phyloP scores from a whole-genome alignment of 345 rosid species.

The Rhodamnia rubescens region DNA sequence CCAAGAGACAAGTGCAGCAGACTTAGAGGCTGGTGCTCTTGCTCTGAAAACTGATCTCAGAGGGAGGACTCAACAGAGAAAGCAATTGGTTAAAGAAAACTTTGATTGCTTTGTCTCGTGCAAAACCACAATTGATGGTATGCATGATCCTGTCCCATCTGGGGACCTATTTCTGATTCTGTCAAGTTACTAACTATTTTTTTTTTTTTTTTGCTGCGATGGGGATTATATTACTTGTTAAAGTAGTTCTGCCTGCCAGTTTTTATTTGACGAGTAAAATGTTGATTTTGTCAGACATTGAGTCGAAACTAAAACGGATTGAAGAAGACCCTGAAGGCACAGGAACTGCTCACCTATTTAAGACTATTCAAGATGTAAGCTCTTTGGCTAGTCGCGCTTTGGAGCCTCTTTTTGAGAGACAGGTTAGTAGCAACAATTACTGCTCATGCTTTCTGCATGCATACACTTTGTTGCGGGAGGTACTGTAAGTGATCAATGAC shows the following conservation, averaged over 20 bases:
- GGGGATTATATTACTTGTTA: not conserved
- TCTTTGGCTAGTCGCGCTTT: constrained; percentile 77
- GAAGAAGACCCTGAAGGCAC: constrained; percentile 97
- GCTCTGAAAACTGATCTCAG: constrained; percentile 87
- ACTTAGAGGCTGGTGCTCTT: constrained; percentile 89
- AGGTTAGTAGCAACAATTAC: constrained; percentile 35
- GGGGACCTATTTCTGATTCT: not conserved
- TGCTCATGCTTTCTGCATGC: not conserved
- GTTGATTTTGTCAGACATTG: constrained; percentile 46
- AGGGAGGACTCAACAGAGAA: constrained; percentile 86
- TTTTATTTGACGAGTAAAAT: not conserved
- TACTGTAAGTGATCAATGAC: not conserved
- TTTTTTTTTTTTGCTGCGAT: not conserved
- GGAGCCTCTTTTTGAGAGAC: constrained; percentile 96
- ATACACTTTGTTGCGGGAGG: not conserved
- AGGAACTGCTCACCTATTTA: constrained; percentile 78
- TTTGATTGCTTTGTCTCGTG: constrained; percentile 99
- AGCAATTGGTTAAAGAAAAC: constrained; percentile 92
- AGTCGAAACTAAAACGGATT: constrained; percentile 86
- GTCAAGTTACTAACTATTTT: not conserved
- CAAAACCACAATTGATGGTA: constrained; percentile 99
- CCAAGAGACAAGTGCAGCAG: constrained; percentile 71
- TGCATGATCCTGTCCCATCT: not conserved
- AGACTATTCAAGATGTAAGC: constrained; percentile 74
- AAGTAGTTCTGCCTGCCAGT: not conserved